Conservation (phyloP, 2,329 filamentous ascomycete genomes). For the Domatiomyces catenatus region DNA sequence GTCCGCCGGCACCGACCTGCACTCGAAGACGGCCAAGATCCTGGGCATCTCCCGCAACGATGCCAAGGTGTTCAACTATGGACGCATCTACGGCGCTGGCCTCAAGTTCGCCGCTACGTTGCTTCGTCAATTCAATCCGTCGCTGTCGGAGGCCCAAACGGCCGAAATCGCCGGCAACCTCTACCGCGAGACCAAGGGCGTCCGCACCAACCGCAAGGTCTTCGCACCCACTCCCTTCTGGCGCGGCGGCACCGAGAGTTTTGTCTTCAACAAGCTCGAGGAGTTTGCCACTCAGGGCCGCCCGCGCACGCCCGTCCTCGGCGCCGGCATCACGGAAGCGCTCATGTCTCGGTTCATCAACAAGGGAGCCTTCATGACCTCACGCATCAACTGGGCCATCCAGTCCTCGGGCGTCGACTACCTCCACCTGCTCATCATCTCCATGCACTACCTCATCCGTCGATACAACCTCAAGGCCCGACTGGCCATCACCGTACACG, state of each 20-base stretch:
- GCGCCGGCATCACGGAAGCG: constrained; percentile 90
- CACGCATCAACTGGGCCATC: constrained; percentile 97
- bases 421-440: constrained; percentile 77
- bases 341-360: constrained; percentile 75
- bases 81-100: constrained; percentile 94
- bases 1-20: constrained; percentile 79
- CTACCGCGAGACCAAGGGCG: constrained; percentile 80
- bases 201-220: constrained; percentile 59
- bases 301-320: constrained; percentile 79
- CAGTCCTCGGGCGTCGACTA: constrained; percentile 97
- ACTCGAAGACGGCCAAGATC: constrained; percentile 84
- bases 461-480: constrained; percentile 75
- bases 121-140: constrained; percentile 83
- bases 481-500: constrained; percentile 85
- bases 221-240: constrained; percentile 65
- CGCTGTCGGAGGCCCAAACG: constrained; percentile 64
- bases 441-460: constrained; percentile 84
- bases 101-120: constrained; percentile 83
- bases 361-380: constrained; percentile 86
- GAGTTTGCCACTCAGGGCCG: constrained; percentile 92
- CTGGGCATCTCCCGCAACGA: constrained; percentile 87
- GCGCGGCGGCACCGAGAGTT: constrained; percentile 90
- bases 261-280: constrained; percentile 96
- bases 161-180: constrained; percentile 59
- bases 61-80: constrained; percentile 97